These are phyloP conservation scores for Talaromyces pinophilus DNA, from an alignment of 2,329 filamentous ascomycete genomes.

Conservation along the genomic window DNA sequence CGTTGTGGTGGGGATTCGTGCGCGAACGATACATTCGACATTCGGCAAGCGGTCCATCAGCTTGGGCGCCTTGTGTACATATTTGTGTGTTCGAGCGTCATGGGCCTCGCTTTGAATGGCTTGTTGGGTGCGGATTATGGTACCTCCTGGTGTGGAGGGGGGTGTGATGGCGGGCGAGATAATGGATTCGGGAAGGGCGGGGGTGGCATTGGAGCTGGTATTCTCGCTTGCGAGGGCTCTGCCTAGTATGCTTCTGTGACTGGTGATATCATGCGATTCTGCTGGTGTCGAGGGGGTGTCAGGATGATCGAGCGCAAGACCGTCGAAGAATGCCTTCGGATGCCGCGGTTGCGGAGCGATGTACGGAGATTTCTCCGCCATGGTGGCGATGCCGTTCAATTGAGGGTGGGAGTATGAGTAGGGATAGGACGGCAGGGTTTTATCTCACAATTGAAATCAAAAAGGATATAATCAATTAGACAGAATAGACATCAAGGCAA, in stretches of 20 bases:
- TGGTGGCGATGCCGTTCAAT: slow-evolving; percentile 32
- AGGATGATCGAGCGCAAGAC: slow-evolving; percentile 29
- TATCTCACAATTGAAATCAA: not conserved
- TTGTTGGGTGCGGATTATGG: slow-evolving; percentile 34
- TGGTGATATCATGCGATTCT: slow-evolving; percentile 25
- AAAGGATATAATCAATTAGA: not conserved
- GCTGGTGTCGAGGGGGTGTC: slow-evolving; percentile 10
- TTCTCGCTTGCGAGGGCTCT: slow-evolving; percentile 27
- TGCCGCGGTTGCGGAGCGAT: slow-evolving; percentile 45
- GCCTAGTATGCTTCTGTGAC: slow-evolving; percentile 24
- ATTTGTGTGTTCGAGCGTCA: slow-evolving; percentile 29
- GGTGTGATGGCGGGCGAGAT: slow-evolving; percentile 56
- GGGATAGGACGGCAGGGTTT: not conserved
- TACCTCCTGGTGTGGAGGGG: slow-evolving; percentile 47
- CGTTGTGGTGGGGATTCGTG: slow-evolving; percentile 86
- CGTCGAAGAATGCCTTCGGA: slow-evolving; percentile 26
- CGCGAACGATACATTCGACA: slow-evolving; percentile 92
- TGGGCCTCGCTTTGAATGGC: slow-evolving; percentile 1
- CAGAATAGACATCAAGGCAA: not conserved
- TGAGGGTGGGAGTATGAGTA: not conserved
- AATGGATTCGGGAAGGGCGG: slow-evolving; percentile 54
- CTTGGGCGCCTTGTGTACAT: slow-evolving; percentile 61
- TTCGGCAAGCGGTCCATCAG: slow-evolving; percentile 74
- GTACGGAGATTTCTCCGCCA: slow-evolving; percentile 56
- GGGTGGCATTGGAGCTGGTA: slow-evolving; percentile 33